These are phyloP conservation scores for Coemansia sp. DNA, from an alignment of 192 early-diverging fungal genomes.

Conservation along the genomic window DNA sequence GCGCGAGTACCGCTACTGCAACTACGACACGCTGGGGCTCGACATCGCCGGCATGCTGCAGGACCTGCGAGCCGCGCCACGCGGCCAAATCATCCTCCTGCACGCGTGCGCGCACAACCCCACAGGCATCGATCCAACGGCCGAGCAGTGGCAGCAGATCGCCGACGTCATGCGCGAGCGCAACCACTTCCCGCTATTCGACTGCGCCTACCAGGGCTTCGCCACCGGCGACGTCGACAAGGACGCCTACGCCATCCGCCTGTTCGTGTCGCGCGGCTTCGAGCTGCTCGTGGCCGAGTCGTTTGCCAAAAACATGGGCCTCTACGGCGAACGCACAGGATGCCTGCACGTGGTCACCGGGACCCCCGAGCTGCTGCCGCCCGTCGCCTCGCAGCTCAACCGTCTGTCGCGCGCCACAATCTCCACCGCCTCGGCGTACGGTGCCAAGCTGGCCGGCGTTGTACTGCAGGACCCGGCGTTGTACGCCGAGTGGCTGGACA, in stretches of 20 bases:
- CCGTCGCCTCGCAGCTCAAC: slow-evolving; percentile 79
- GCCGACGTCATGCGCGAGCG: slow-evolving; percentile 74
- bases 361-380: slow-evolving; percentile 51
- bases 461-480: slow-evolving; percentile 82
- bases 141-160: slow-evolving; percentile 90
- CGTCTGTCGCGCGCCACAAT: slow-evolving; percentile 79
- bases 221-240: slow-evolving; percentile 87
- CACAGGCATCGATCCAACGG: slow-evolving; percentile 95
- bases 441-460: slow-evolving; percentile 78
- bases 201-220: slow-evolving; percentile 99
- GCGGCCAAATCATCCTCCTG: slow-evolving; percentile 80
- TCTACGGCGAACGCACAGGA: slow-evolving; percentile 92
- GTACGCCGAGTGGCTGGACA: slow-evolving; percentile 78
- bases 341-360: slow-evolving; percentile 75
- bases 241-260: slow-evolving; percentile 90
- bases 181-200: slow-evolving; percentile 95
- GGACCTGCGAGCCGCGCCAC: slow-evolving; percentile 65
- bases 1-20: slow-evolving; percentile 88
- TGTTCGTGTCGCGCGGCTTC: slow-evolving; percentile 89
- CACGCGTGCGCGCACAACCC: slow-evolving; percentile 99
- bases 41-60: slow-evolving; percentile 76
- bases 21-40: slow-evolving; percentile 72
- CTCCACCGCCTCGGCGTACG: slow-evolving; percentile 89
- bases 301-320: slow-evolving; percentile 98
- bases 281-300: slow-evolving; percentile 90